Base-by-base conservation (phyloP, 352 stramenopile genomes). In the Globisporangium nunn region DNA sequence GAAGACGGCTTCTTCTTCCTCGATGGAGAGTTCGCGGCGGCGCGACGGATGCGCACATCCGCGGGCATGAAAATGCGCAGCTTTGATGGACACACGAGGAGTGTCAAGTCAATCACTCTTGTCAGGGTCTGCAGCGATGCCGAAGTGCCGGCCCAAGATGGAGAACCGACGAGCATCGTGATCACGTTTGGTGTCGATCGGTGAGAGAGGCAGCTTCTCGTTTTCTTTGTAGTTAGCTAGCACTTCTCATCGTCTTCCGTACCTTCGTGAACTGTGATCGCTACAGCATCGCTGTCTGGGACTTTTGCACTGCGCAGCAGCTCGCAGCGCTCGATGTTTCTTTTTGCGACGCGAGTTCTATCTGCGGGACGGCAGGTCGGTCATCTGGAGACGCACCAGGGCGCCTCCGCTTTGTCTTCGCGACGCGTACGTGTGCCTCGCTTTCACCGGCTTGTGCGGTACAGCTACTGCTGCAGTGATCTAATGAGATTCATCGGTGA, bases 1-100 rank as follows among this genome's bases (percentile, higher is more conserved):
- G 74, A 88, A 61, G 75, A 88, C 47, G 78, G 75, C 1, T 88
- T 86, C 50, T 84, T 57, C 61, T 88, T 88, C 43, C 23, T 70
- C n/a, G 66, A 88, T 50, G 68, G 72, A 3, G 67, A 63, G 18
- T 81, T 63, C 54, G 52, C 59, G 30, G 74, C 81, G 30, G 60
- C 64, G 33, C 56, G 78, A 6, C 64, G 72, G 2, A 60, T 65
- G 7, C 72, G 78, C 37, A 52, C 72, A n/a, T 78, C 72, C n/a
- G 57, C 72, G 5, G 78, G 75, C 1, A 87, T 87, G 75, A 80
- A 79, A 40, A 69, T 62, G 12, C 66, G 75, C 35, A 73, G 56
- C 18, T 86, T 73, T 41, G 54, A 56, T 3, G 68, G 52, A 0
- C 78, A 88, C 50, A 54, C 12, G 35, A 50, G 63, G 43, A 62